Conservation (phyloP, 768 basidiomycete species). For the Phlebiopsis flavidoalba region DNA sequence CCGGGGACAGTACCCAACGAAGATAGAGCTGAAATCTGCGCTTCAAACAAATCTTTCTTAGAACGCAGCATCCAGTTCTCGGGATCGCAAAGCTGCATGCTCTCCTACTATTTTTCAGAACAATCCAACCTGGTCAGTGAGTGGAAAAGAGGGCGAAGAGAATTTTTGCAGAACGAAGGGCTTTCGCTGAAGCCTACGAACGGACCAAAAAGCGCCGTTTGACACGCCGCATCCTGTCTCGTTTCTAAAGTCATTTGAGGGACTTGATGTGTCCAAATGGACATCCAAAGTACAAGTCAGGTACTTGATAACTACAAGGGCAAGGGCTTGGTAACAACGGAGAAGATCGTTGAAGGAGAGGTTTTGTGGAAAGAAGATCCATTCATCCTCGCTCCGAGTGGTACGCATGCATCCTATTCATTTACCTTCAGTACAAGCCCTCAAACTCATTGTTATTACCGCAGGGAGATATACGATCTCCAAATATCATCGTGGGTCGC, state of each 20-base stretch:
- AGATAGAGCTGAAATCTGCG: slow-evolving; percentile 51
- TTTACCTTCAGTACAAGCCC: neutral
- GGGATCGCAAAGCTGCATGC: slow-evolving; percentile 72
- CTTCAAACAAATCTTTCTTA: slow-evolving; percentile 53
- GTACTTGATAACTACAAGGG: slow-evolving; percentile 65
- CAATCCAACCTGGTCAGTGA: slow-evolving; percentile 70
- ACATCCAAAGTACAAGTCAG: slow-evolving; percentile 59
- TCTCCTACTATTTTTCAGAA: slow-evolving; percentile 49
- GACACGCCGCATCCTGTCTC: slow-evolving; percentile 51
- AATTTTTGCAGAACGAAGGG: slow-evolving; percentile 59
- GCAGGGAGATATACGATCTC: slow-evolving; percentile 74
- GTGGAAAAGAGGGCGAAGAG: slow-evolving; percentile 79
- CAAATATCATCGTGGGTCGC: slow-evolving; percentile 53
- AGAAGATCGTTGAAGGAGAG: slow-evolving; percentile 65
- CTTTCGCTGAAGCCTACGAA: slow-evolving; percentile 25
- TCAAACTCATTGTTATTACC: neutral
- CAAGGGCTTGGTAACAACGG: slow-evolving; percentile 75
- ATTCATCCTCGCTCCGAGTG: slow-evolving; percentile 76
- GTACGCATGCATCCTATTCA: slow-evolving; percentile 31
- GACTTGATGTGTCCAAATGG: slow-evolving; percentile 59
- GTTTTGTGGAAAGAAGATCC: slow-evolving; percentile 84
- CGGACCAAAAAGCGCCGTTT: neutral
- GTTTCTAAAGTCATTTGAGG: slow-evolving; percentile 49
- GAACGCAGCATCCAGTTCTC: slow-evolving; percentile 51
- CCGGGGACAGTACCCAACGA: slow-evolving; percentile 44